Evolutionary conservation across 2,329 filamentous ascomycete species (phyloP).

Genomic region (Dactylellina leptospora): DNA sequence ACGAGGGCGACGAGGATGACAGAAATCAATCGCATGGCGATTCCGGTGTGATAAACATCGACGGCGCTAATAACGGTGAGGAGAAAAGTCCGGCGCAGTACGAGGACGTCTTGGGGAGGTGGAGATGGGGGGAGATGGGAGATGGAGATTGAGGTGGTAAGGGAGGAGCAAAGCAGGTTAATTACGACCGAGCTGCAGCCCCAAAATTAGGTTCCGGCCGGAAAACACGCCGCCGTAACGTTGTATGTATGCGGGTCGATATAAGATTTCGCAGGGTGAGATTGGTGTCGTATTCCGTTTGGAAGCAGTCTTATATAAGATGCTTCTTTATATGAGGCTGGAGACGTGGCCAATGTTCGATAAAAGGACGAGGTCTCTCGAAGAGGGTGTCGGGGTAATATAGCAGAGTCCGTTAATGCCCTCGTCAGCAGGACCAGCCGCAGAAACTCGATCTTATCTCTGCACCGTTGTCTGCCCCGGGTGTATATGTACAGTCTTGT

Average conservation of each 20-base stretch:
- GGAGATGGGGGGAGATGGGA: not conserved
- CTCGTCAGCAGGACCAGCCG: constrained; percentile 42
- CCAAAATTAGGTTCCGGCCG: constrained; percentile 37
- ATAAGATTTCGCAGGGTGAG: too few relatives aligned
- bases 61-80: constrained; percentile 3
- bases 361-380: too few relatives aligned
- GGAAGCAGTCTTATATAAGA: too few relatives aligned
- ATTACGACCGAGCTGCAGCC: constrained; percentile 15
- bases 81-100: constrained; percentile 15
- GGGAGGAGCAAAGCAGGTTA: not conserved
- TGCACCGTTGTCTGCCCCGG: too few relatives aligned
- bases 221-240: not conserved
- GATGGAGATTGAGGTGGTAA: not conserved
- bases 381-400: constrained; percentile 21
- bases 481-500: too few relatives aligned
- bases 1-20: constrained; percentile 23
- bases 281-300: too few relatives aligned
- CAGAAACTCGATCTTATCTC: not conserved
- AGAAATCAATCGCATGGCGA: constrained; percentile 50
- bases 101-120: constrained; percentile 6
- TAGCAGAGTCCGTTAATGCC: constrained; percentile 10
- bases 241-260: too few relatives aligned
- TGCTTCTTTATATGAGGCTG: too few relatives aligned
- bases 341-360: too few relatives aligned
- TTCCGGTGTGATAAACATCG: constrained; percentile 11